phyloP scores from a whole-genome alignment of 106 monocot species.

The Alisma plantagoaquatica region DNA sequence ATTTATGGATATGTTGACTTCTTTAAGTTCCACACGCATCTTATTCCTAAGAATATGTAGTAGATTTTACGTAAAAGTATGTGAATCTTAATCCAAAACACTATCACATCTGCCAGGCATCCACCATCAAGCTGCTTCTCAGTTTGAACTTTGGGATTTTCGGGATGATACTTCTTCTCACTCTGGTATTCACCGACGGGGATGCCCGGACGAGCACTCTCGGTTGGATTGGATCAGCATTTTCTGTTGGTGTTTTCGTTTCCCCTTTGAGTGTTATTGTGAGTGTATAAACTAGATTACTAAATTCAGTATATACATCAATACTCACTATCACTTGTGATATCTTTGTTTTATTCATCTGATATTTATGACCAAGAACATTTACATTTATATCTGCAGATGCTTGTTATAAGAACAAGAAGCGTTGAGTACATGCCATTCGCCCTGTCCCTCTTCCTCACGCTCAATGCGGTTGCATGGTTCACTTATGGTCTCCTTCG shows the following conservation, averaged over 20 bases:
- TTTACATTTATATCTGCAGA: too few relatives aligned
- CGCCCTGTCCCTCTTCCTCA: slow-evolving; percentile 44
- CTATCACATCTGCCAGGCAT: too few relatives aligned
- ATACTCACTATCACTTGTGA: too few relatives aligned
- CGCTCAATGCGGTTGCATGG: slow-evolving; percentile 42
- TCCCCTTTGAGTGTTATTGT: slow-evolving; percentile 16
- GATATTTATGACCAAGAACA: too few relatives aligned
- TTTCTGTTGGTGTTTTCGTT: slow-evolving; percentile 13
- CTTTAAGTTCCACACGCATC: too few relatives aligned
- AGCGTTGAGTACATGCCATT: slow-evolving; percentile 78
- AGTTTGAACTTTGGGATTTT: slow-evolving; percentile 38
- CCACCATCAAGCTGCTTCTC: slow-evolving; percentile 18
- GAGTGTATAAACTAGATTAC: neutral
- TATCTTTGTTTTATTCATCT: too few relatives aligned
- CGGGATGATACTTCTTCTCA: slow-evolving; percentile 30
- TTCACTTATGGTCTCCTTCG: slow-evolving; percentile 39
- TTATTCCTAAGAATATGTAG: too few relatives aligned
- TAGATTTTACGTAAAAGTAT: too few relatives aligned
- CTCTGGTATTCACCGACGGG: slow-evolving; percentile 2
- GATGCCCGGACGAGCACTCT: neutral
- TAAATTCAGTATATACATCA: too few relatives aligned
- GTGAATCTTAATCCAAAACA: too few relatives aligned
- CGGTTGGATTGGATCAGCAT: slow-evolving; percentile 3
- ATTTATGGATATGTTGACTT: too few relatives aligned
- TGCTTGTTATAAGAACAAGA: slow-evolving; percentile 48